Percentiles rank a stretch among this genome's conserved stretches.
Evolutionary conservation across 139 green algal genomes (phyloP).

Genomic region (Spirogloea muscicola): DNA sequence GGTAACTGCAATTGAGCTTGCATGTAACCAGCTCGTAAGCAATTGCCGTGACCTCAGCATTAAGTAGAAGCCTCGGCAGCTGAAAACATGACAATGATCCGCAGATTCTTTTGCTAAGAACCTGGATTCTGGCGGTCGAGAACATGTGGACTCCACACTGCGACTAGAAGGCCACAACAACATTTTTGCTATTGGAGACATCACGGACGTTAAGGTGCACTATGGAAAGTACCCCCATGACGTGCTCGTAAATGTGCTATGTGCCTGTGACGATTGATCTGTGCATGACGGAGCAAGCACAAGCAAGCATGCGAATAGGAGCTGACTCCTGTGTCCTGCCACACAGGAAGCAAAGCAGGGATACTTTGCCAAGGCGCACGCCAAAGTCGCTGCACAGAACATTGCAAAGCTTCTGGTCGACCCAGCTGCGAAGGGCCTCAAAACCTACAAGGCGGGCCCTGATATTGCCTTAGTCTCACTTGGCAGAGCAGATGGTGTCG

Average conservation of each 20-base stretch:
- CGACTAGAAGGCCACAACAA: constrained; percentile 13
- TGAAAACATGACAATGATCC: too few relatives aligned
- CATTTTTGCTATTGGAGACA: constrained; percentile 34
- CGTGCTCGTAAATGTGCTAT: too few relatives aligned
- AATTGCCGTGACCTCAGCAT: too few relatives aligned
- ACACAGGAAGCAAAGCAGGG: constrained; percentile 36
- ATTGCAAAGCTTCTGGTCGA: constrained; percentile 5
- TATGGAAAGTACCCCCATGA: too few relatives aligned
- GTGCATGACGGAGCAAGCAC: too few relatives aligned
- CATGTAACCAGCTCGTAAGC: too few relatives aligned
- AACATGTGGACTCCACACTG: constrained; percentile 31
- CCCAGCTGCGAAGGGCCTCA: neutral
- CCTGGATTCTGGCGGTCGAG: constrained; percentile 17
- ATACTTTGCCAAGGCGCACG: constrained; percentile 22
- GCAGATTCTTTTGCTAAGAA: neutral
- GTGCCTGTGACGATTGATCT: too few relatives aligned
- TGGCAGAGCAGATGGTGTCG: constrained; percentile 26
- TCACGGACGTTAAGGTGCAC: constrained; percentile 24
- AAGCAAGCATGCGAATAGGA: too few relatives aligned
- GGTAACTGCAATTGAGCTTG: too few relatives aligned
- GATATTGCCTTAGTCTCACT: constrained; percentile 30
- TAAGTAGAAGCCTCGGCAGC: too few relatives aligned
- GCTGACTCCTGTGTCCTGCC: neutral
- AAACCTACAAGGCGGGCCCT: constrained; percentile 11
- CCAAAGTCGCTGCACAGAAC: constrained; percentile 3